Evolutionary conservation across 208 protist genomes (phyloP).

Genomic region (Acanthamoeba royreba): DNA sequence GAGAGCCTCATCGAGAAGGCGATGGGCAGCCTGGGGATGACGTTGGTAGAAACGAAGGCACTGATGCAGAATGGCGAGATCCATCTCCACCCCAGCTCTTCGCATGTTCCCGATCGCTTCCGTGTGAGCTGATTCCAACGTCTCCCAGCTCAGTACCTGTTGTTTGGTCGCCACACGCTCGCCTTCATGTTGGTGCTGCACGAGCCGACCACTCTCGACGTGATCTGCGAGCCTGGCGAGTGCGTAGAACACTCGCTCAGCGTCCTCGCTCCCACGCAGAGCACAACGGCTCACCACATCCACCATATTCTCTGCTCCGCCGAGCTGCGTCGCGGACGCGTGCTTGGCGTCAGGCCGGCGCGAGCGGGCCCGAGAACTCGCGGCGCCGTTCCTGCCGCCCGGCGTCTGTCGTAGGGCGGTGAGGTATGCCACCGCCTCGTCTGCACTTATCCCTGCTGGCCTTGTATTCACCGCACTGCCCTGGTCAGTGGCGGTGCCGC

Average conservation of each 20-base stretch:
- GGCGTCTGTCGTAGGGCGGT: background rate
- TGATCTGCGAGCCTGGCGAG: background rate
- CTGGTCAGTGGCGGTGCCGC: too few species aligned
- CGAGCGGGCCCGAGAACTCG: too few species aligned
- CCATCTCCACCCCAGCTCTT: background rate
- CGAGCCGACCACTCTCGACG: background rate
- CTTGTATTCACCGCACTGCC: too few species aligned
- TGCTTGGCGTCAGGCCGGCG: too few species aligned
- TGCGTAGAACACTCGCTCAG: background rate
- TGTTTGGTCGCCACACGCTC: background rate
- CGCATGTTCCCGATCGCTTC: background rate
- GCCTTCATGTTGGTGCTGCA: background rate
- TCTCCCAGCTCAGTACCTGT: too few species aligned
- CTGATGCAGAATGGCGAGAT: background rate
- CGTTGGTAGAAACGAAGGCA: background rate
- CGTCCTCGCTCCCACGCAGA: background rate
- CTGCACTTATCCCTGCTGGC: background rate
- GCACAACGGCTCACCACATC: background rate
- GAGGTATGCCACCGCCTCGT: background rate
- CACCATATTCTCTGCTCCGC: background rate
- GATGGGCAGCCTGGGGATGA: background rate
- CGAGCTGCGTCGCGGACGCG: too few species aligned
- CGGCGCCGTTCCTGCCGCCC: background rate
- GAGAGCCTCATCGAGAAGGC: background rate
- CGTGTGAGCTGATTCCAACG: background rate